Conservation (phyloP, 345 rosid genomes). For the Eucalyptus curtisii region DNA sequence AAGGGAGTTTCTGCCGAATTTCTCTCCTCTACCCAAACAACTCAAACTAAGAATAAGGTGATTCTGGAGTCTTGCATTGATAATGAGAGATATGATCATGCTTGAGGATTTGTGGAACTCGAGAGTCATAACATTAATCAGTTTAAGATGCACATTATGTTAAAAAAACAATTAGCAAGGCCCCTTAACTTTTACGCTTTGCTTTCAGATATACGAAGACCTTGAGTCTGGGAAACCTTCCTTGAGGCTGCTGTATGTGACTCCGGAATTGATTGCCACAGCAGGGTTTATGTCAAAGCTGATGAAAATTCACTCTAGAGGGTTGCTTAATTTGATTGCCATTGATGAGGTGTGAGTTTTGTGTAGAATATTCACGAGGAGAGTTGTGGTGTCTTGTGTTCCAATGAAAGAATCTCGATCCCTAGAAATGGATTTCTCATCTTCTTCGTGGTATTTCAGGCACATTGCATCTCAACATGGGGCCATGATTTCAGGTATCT, state of each 20-base stretch:
- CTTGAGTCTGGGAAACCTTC: slow-evolving; percentile 85
- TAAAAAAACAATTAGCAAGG: neutral
- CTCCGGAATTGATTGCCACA: slow-evolving; percentile 87
- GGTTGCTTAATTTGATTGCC: slow-evolving; percentile 84
- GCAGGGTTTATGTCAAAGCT: slow-evolving; percentile 80
- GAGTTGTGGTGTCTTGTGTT: neutral
- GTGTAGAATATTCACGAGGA: neutral
- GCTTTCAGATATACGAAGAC: slow-evolving; percentile 72
- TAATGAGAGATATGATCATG: neutral
- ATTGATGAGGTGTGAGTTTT: slow-evolving; percentile 67
- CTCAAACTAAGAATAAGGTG: slow-evolving; percentile 50
- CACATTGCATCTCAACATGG: slow-evolving; percentile 97
- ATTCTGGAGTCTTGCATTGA: neutral
- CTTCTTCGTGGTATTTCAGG: slow-evolving; percentile 37
- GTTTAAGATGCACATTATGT: neutral
- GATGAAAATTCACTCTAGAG: slow-evolving; percentile 61
- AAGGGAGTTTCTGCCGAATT: slow-evolving; percentile 88
- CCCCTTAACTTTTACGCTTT: neutral
- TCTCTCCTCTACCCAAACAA: slow-evolving; percentile 76
- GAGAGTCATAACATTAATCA: neutral
- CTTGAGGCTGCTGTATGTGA: slow-evolving; percentile 73
- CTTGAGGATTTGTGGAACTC: neutral
- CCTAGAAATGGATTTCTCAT: neutral
- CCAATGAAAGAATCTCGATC: neutral
- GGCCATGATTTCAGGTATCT: slow-evolving; percentile 97